Conservation (phyloP, 2,329 filamentous ascomycete species). For the Orbilia quercus region DNA sequence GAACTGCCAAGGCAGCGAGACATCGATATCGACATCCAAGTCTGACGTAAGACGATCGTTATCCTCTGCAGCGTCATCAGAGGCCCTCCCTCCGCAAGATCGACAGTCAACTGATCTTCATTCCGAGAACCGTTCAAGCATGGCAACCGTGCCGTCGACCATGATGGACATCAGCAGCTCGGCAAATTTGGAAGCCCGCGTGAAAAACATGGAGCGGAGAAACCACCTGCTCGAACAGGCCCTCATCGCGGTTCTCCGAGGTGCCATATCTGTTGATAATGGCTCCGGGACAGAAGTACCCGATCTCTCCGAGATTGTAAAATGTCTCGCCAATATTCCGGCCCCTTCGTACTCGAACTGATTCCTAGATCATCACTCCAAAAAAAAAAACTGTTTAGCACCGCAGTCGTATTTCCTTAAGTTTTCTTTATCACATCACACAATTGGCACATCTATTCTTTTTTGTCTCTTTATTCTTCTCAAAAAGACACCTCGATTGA, state of each 20-base stretch:
- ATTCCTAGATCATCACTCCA: not conserved
- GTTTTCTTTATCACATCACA: too few species aligned
- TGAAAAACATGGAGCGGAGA: constrained; percentile 59
- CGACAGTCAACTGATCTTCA: constrained; percentile 14
- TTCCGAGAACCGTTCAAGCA: not conserved
- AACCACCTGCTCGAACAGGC: constrained; percentile 59
- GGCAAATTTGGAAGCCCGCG: constrained; percentile 53
- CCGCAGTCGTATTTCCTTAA: too few species aligned
- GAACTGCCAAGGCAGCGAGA: constrained; percentile 12
- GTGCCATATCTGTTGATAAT: constrained; percentile 50
- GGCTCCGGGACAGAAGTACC: constrained; percentile 14
- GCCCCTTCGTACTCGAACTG: not conserved
- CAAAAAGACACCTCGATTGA: too few species aligned
- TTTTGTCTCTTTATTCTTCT: too few species aligned
- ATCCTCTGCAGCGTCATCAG: constrained; percentile 35
- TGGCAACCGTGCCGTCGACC: not conserved
- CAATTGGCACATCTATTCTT: too few species aligned
- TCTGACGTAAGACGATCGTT: constrained; percentile 14
- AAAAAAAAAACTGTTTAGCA: too few species aligned
- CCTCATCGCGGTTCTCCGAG: constrained; percentile 59
- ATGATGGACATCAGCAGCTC: not conserved
- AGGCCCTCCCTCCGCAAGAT: constrained; percentile 20
- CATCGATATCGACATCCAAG: not conserved
- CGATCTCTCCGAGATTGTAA: constrained; percentile 38
- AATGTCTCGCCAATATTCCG: constrained; percentile 25